Percentiles rank a stretch among this genome's conserved stretches.
These are phyloP conservation scores for Apiospora pterosperma DNA, from an alignment of 2,329 filamentous ascomycete species.

Conservation along the genomic window DNA sequence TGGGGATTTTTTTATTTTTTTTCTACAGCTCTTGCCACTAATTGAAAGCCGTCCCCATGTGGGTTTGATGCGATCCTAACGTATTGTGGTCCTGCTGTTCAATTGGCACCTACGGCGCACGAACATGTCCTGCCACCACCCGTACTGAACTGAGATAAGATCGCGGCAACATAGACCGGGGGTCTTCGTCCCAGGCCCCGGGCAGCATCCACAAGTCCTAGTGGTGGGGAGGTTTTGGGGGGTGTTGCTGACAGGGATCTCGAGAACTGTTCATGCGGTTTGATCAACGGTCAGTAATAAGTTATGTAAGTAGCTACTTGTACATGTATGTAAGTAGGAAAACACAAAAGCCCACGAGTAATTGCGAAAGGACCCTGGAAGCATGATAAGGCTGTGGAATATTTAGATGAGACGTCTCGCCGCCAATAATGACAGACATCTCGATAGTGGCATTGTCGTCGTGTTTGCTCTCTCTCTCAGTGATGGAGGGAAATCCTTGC, in stretches of 20 bases:
- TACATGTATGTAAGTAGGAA: neutral
- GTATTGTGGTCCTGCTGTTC: neutral
- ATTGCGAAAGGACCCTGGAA: neutral
- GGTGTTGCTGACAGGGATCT: neutral
- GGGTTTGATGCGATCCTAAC: neutral
- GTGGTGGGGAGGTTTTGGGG: constrained; percentile 5
- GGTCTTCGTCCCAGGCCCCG: neutral
- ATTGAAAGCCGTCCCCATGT: neutral
- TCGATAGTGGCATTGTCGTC: neutral
- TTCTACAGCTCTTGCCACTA: neutral
- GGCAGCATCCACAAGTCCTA: constrained; percentile 7
- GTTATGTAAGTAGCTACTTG: neutral
- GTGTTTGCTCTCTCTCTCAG: neutral
- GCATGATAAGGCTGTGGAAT: neutral
- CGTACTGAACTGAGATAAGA: constrained; percentile 3
- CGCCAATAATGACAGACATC: neutral
- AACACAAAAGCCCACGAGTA: neutral
- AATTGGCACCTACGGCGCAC: neutral
- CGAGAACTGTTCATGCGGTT: neutral
- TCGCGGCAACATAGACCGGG: constrained; percentile 3
- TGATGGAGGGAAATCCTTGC: constrained; percentile 1
- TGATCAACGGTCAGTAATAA: neutral
- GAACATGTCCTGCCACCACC: constrained; percentile 5
- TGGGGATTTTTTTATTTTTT: neutral
- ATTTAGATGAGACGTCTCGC: neutral